These are phyloP conservation scores for Starmerella stigmatis DNA, from an alignment of 805 yeast genomes.

Conservation along the genomic window DNA sequence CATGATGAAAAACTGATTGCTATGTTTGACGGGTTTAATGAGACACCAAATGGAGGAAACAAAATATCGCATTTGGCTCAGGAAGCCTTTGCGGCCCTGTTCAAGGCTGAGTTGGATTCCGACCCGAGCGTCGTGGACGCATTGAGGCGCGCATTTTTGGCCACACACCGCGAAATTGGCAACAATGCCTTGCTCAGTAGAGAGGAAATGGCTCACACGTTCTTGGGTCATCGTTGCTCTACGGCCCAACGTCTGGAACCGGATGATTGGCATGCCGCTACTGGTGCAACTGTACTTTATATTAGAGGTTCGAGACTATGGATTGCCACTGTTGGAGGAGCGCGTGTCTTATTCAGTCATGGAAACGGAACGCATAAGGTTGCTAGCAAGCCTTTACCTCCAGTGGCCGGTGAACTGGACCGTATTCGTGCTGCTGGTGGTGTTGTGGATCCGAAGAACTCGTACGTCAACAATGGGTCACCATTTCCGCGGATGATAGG, in stretches of 20 bases:
- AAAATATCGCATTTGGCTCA: constrained; percentile 59
- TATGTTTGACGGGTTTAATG: constrained; percentile 65
- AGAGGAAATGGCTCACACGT: constrained; percentile 28
- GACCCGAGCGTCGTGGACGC: constrained; percentile 59
- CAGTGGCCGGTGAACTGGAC: constrained; percentile 55
- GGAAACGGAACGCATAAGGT: constrained; percentile 70
- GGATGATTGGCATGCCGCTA: constrained; percentile 68
- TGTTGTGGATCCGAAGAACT: constrained; percentile 72
- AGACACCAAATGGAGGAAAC: constrained; percentile 36
- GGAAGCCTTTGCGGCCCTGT: constrained; percentile 53
- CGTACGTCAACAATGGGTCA: constrained; percentile 62
- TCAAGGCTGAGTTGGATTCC: constrained; percentile 54
- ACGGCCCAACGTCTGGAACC: constrained; percentile 47
- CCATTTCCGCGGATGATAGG: constrained; percentile 89
- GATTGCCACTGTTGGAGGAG: constrained; percentile 86
- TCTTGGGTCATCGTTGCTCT: constrained; percentile 44
- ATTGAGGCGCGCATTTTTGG: constrained; percentile 66
- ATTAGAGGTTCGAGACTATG: constrained; percentile 59
- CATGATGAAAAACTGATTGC: constrained; percentile 74
- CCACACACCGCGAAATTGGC: constrained; percentile 73
- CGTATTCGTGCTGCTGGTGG: constrained; percentile 89
- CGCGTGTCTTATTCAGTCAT: constrained; percentile 67
- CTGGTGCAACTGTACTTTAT: constrained; percentile 73
- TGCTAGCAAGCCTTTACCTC: constrained; percentile 74
- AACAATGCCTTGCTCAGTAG: constrained; percentile 30